Evolutionary conservation across 305 asterid species (phyloP).

Genomic region (Rubia occidens): DNA sequence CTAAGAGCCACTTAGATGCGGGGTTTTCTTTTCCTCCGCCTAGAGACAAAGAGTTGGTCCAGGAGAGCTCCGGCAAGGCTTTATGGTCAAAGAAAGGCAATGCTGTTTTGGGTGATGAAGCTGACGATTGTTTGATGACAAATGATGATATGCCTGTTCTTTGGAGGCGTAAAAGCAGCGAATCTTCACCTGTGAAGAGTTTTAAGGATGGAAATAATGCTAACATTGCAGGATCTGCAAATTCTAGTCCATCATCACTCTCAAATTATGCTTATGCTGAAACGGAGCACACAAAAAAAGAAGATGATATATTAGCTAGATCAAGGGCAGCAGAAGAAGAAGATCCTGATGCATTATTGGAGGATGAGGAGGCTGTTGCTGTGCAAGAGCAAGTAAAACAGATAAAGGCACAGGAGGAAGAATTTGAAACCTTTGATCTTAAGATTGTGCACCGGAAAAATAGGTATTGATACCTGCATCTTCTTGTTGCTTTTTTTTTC

Average conservation of each 20-base stretch:
- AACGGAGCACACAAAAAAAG: conserved; percentile 45
- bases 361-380: conserved; percentile 94
- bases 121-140: conserved; percentile 36
- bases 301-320: conserved; percentile 31
- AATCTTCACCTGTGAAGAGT: conserved; percentile 61
- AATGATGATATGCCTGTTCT: conserved; percentile 59
- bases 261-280: conserved; percentile 65
- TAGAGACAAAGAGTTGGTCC: conserved; percentile 58
- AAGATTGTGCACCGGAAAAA: conserved; percentile 96
- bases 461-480: conserved; percentile 40
- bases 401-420: conserved; percentile 96
- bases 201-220: conserved; percentile 52
- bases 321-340: conserved; percentile 55
- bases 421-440: conserved; percentile 85
- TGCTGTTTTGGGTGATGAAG: conserved; percentile 36
- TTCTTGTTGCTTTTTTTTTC: neutral
- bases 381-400: conserved; percentile 97
- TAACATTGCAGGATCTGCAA: conserved; percentile 47
- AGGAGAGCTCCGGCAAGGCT: conserved; percentile 41
- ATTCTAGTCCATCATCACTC: conserved; percentile 81
- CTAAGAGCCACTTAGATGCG: conserved; percentile 42
- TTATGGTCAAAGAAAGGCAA: conserved; percentile 60
- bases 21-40: conserved; percentile 96
- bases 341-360: conserved; percentile 42
- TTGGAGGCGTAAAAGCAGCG: conserved; percentile 66